Base-by-base conservation (phyloP, 2,329 filamentous ascomycete genomes). In the Metarhizium robertsii region DNA sequence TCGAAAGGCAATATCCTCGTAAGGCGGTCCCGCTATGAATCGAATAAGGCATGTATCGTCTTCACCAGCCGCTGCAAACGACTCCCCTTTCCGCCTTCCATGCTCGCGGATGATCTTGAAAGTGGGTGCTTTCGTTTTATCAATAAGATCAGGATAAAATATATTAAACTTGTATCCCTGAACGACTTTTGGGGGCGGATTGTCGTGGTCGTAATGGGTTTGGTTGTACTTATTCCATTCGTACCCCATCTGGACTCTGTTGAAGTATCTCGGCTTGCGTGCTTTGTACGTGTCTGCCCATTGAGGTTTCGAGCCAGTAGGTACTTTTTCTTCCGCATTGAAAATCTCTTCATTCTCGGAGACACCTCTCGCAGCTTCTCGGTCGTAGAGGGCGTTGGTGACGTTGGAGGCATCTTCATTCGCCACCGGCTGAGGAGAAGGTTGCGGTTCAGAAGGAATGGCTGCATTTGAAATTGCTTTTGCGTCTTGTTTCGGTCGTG, bases 171-270 rank as follows among this genome's bases (percentile, higher is more conserved):
- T 96, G 79, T 99, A 99, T 55, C 94, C 94, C 70, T 99, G 94
- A 11, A 99, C 94, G 6, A 99, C 92, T 73, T 96, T 96, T 30
- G 94, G 94, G 1, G 94, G 94, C 2, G 94, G 94, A 66, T 97
- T 96, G 68, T 97, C 92, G 70, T 96, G 90, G 70, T 97, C 94
- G 74, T 99, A 99, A 73, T 99, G 94, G 13, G 94, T 99, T 73
- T 99, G 94, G 67, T 99, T 99, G 79, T 99, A 99, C 73, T 99
- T 99, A 78, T 99, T 99, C 94, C 94, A 99, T 71, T 99, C 94
- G 71, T 97, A 99, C 53, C 94, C 94, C 89, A 96, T 96, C 71
- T 96, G 92, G 50, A 97, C 92, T 45, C 94, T 87, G 68, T 97
- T 97, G 79, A 99, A 99, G 73, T 96, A 97, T 58, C 88, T 84